Base-by-base conservation (phyloP, 495 filamentous ascomycete genomes). In the Penicillium egyptiacum region DNA sequence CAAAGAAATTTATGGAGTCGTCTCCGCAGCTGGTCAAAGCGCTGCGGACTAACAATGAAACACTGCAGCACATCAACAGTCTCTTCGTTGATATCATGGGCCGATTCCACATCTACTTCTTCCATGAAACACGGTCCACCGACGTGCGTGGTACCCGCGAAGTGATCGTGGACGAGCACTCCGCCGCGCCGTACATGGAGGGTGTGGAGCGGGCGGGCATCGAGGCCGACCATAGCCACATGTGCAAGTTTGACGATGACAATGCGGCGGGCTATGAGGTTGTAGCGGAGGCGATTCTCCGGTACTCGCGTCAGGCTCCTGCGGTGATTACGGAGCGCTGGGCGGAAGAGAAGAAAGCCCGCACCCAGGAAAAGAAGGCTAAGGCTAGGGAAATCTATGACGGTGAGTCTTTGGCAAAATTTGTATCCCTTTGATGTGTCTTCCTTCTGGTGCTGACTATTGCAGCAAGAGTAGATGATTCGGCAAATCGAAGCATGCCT, bases 161-260 rank as follows among this genome's bases (percentile, higher is more conserved):
- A 50, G 68, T 82, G 61, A 82, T 92, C 53, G 91, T 96, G 5
- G 90, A 93, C 43, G 81, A 91, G 40, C 73, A 73, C 25, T 93
- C 90, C 1, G 91, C 89, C 0, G 82, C 86, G 23, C 91, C 90
- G 5, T 84, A 88, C 42, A 70, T 88, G 19, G 86, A 88, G 17
- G 87, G 88, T 53, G 88, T 89, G 1, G 84, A 85, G 53, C 85
- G 88, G 45, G 89, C 86, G 62, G 87, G 87, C 14, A 90, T 96
- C 45, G 87, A 92, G 60, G 86, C 88, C 1, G 86, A 83, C n/a
- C 91, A 96, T 67, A 88, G 86, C n/a, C 79, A 83, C 35, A 94
- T 96, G 89, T 91, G 86, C 76, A 94, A 91, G 64, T 96, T 94
- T 58, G 86, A 88, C 30, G 84, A 83, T 59, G 81, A 83, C 20